Evolutionary conservation across 306 rosid species (phyloP), one percentile per base, ranked within the genome.

Genomic region (Trifolium subterraneum): DNA sequence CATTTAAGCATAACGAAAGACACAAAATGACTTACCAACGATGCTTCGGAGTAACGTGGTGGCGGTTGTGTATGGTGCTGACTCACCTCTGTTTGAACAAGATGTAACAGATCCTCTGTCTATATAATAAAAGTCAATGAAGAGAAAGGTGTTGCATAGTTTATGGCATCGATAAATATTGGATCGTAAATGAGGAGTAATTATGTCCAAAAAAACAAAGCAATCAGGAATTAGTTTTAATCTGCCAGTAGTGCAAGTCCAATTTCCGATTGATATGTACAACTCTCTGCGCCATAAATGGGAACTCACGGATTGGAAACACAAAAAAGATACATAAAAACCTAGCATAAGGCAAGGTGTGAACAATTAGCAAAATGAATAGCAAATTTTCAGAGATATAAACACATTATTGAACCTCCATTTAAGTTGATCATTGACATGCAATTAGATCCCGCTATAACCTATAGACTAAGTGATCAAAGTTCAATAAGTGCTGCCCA

Each of bases 1-100:
- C 33, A 50, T 11, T 58, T 50, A 60, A 75, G 64, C 36, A 62
- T 59, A 75, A 41, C 18, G 22, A 67, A 58, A 55, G 64, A 16
- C 59, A 78, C 48, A 48, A 13, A 38, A 69, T 65, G 62, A 73
- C 86, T 65, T 85, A 94, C 99, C 92, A 94, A 76, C 5, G 96
- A 82, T 70, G 92, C 97, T 85, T 95, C 99, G 62, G 90, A 79
- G 84, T 87, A 92, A 79, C 93, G 93, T 11, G 98, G 80, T 72
- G 93, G 96, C 39, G 99, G 93, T 75, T 90, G 97, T 39, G 96
- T 95, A 79, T 83, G 78, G 76, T 95, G 98, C 75, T 88, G 89
- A 79, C 77, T 82, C 78, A 82, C 78, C 80, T 85, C 87, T 66
- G 87, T 82, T 73, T 83, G 80, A 76, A 70, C 79, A 68, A 90